Percentiles rank a stretch among this genome's conserved stretches.
Evolutionary conservation across 345 rosid genomes (phyloP).

Genomic region (Tarenaya hassleriana): DNA sequence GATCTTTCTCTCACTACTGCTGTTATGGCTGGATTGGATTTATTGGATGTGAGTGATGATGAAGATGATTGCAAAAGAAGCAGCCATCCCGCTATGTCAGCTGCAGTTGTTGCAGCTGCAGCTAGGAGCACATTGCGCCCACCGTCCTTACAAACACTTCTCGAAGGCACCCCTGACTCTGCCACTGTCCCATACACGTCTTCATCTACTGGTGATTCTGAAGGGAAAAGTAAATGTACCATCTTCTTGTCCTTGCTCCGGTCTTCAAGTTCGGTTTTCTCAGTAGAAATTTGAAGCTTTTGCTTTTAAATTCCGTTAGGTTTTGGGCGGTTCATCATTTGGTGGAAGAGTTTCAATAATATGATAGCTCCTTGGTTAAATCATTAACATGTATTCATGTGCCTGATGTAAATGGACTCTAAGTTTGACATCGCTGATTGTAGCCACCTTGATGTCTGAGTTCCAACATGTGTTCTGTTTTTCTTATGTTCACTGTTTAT

Average conservation of each 20-base stretch:
- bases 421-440: too few species aligned
- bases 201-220: slow-evolving; percentile 98
- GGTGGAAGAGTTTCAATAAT: too few species aligned
- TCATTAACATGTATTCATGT: too few species aligned
- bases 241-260: slow-evolving; percentile 14
- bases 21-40: slow-evolving; percentile 68
- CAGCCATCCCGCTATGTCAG: slow-evolving; percentile 64
- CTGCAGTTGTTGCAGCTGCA: slow-evolving; percentile 89
- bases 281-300: neutral
- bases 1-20: slow-evolving; percentile 73
- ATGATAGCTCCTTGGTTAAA: too few species aligned
- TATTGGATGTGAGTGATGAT: slow-evolving; percentile 71
- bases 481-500: too few species aligned
- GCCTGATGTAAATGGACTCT: too few species aligned
- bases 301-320: slow-evolving; percentile 6
- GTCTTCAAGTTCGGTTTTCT: neutral
- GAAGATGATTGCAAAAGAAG: slow-evolving; percentile 47
- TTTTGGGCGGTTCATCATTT: slow-evolving; percentile 2
- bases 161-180: slow-evolving; percentile 73
- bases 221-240: slow-evolving; percentile 87
- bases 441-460: too few species aligned
- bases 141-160: slow-evolving; percentile 85
- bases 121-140: slow-evolving; percentile 88
- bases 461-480: too few species aligned
- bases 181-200: slow-evolving; percentile 59